Base-by-base conservation (phyloP, 768 basidiomycete species). In the Butyriboletus loyo region DNA sequence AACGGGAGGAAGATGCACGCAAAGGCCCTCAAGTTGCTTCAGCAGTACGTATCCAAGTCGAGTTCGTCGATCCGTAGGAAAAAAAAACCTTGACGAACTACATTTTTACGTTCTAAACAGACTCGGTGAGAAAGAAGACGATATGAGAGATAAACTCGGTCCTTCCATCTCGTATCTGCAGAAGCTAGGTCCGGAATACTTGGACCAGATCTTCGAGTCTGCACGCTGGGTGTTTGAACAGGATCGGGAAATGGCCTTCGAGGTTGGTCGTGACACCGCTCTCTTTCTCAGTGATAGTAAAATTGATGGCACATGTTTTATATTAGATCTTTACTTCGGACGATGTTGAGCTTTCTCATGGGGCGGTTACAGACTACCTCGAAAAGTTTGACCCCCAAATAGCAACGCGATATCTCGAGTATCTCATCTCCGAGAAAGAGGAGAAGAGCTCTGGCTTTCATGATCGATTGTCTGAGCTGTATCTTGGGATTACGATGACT, bases 1-100 rank as follows among this genome's bases (percentile, higher is more conserved):
- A 83, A 92, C 59, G 93, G 92, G 32, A 94, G 94, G 76, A 89
- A 89, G 73, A 97, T 96, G 92, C 97, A 99, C 60, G 76, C 77
- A 0, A 89, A 95, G 66, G 94, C 96, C 0, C 70, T 99, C 57
- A 74, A 80, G 27, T 76, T 98, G 31, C 77, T 99, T n/a, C 80
- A 82, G 65, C 82, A 91, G 96, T 97, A 57, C 58, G 90, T 70
- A 13, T 38, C 10, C 17, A 17, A 38, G 7, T 24, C 5, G 8
- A 3, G 15, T 32, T 36, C n/a, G 27, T 25, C 5, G 15, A 35
- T 36, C 22, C 41, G 31, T 24, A 8, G 6, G 40, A 27, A 1
- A 36, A 27, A 42, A 27, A 1, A 36, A 27, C 15, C 1, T 15
- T 40, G 1, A 39, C 8, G n/a, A 22, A 25, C 22, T 19, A 2